Evolutionary conservation across 768 basidiomycete genomes (phyloP), one percentile per base, ranked within the genome.

Genomic region (Rhodotorula kratochvilovae): DNA sequence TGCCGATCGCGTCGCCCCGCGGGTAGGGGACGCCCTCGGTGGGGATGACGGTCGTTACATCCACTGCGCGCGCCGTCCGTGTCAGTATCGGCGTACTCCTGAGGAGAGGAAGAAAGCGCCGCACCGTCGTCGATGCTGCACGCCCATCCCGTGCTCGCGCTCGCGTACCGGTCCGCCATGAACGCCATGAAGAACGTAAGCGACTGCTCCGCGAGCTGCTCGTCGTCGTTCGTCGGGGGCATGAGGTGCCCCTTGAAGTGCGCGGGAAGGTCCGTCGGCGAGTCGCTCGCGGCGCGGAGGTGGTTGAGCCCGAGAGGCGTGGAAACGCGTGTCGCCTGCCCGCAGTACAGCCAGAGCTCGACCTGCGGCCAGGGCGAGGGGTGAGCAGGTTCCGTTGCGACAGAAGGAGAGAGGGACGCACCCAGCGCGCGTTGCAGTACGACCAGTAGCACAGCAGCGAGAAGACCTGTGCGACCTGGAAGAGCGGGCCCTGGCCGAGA

Each of bases 251-350:
- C 56, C 58, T 75, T 71, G 59, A 35, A 58, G 11, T 21, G 46
- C 6, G 31, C 42, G 1, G 43, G 17, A 1, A 25, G 35, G 1
- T n/a, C 27, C 19, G n/a, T 31, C 29, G n/a, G 33, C 50, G 15
- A 25, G 35, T 63, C 59, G 48, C 23, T 15, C 21, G 51, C 56
- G n/a, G 29, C 29, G 4, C 73, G 70, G 15, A 77, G 57, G 63
- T 77, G 75, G 43, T 77, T 76, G 1, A 77, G 58, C 4, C 77
- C 77, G n/a, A 77, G 67, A 0, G 75, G 75, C 6, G 71, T 74
- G 13, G 57, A 31, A 29, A 77, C 67, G 3, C 77, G 57, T 0
- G 75, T 76, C 4, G 75, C 68, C 21, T 72, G 56, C 0, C 73
- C 72, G 58, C 62, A 67, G 35, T 60, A 51, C 5, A 74, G 61